Base-by-base conservation (phyloP, 2,329 filamentous ascomycete species). In the Alternaria ethzedia region DNA sequence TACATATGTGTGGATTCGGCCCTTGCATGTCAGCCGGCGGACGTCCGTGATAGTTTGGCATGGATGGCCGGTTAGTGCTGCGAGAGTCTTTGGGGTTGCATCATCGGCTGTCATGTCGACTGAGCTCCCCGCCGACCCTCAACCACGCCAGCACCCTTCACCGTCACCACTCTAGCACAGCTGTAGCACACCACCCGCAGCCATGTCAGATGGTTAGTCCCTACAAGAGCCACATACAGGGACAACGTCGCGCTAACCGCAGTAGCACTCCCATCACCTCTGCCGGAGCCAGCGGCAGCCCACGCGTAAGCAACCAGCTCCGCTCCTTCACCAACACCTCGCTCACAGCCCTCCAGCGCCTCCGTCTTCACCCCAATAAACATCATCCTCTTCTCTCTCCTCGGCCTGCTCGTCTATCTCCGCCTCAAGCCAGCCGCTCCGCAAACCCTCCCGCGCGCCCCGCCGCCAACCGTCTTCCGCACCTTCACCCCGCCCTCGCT, bases 401-500 rank as follows among this genome's bases (percentile, higher is more conserved):
- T 90, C 76, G 76, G 83, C 57, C 73, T 88, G 67, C 77, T 89
- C 30, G 75, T 86, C 47, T 90, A 89, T 79, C 82, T 85, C 72
- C 87, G 88, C 69, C 83, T 89, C 69, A 85, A 86, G 47, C 87
- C 87, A 51, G 82, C 83, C 63, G 78, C 83, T 9, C 81, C 84
- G 32, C 78, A 83, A 46, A 80, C 80, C 6, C 83, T 90, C 20
- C 87, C 87, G 23, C 81, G 83, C 62, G 82, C 83, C 26, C 86
- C 87, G 13, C 86, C 89, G 5, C 93, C 93, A 5, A 89, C 96
- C 51, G 90, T 97, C 67, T 97, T 95, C 78, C 92, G 92, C 54
- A 91, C 91, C 68, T 97, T 93, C 83, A 95, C 90, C 13, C 92
- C 92, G 23, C 89, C 83, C 45, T 93, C 92, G 5, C 89, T 99